Base-by-base conservation (phyloP, 2,329 filamentous ascomycete species). In the Neopestalotiopsis sp. region DNA sequence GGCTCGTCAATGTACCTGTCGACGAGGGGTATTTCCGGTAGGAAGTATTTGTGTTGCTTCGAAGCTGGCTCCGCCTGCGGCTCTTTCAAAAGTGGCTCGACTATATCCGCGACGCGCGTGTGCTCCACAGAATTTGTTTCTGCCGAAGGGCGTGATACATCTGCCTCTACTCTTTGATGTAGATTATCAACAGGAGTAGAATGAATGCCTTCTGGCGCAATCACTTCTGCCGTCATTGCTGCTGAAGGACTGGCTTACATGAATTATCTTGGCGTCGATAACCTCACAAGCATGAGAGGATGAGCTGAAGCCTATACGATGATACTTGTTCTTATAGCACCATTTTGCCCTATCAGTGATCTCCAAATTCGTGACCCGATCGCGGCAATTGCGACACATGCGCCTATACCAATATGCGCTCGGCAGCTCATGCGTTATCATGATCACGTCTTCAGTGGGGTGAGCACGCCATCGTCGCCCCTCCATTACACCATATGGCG, bases 1-100 rank as follows among this genome's bases (percentile, higher is more conserved):
- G 85, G 81, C 70, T 86, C 78, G 67, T 88, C 86, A 42, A 87
- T 82, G 59, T 79, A 78, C 4, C 81, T 79, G 42, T 83, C 75
- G 9, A 80, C 74, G 1, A 83, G 70, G 2, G 65, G 42, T 28
- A 67, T 67, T 60, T 67, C 65, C 17, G 65, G 56, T 6, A 67
- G 34, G 12, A 12, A 20, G 42, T 67, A 67, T n/a, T 67, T 67
- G 17, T 52, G 52, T 13, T 30, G 56, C 17, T 9, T 24, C 3
- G 30, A 10, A 5, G 24, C 34, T 20, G 65, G 30, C 6, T 56
- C 45, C 38, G 58, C 12, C 42, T 34, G 12, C 10, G 59, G 59
- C 12, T 64, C 64, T 24, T 58, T 24, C 32, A 66, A 52, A 52
- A 66, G 49, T 10, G 45, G 40, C 45, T 66, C 49, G 28, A 56